Conservation (phyloP, 1,284 basidiomycete species). For the Naganishia sp. region DNA sequence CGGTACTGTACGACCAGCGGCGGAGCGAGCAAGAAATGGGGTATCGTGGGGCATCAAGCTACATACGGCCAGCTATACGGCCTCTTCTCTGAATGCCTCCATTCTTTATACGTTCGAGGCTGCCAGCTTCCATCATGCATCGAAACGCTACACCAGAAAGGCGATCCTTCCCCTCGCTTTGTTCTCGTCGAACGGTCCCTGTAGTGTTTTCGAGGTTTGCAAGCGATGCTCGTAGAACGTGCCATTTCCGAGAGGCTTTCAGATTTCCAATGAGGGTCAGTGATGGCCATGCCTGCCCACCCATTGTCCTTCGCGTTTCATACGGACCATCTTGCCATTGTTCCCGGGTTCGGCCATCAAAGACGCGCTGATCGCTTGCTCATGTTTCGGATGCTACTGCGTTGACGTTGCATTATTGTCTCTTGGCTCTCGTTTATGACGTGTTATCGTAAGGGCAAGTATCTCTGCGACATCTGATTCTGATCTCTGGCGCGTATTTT, state of each 20-base stretch:
- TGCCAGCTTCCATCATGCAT: background rate
- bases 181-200: background rate
- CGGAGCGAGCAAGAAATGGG: background rate
- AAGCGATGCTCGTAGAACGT: conserved; percentile 1
- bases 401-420: background rate
- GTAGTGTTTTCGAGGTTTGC: background rate
- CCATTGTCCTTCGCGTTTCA: conserved; percentile 21
- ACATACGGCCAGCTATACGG: background rate
- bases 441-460: too few relatives aligned
- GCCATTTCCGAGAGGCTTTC: conserved; percentile 1
- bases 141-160: background rate
- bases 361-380: background rate
- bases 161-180: background rate
- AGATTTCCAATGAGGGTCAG: background rate
- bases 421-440: too few relatives aligned
- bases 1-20: conserved; percentile 24
- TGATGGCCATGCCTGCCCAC: background rate
- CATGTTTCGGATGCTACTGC: background rate
- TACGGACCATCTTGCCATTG: background rate
- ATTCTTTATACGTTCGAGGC: too few relatives aligned
- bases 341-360: conserved; percentile 11
- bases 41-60: conserved; percentile 1
- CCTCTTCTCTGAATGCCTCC: too few relatives aligned
- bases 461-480: too few relatives aligned
- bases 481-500: too few relatives aligned